A percentile compares a stretch with the other conserved stretches of the same genome.
phyloP scores from a whole-genome alignment of 208 protist genomes.

The Trypanosoma melophagium region DNA sequence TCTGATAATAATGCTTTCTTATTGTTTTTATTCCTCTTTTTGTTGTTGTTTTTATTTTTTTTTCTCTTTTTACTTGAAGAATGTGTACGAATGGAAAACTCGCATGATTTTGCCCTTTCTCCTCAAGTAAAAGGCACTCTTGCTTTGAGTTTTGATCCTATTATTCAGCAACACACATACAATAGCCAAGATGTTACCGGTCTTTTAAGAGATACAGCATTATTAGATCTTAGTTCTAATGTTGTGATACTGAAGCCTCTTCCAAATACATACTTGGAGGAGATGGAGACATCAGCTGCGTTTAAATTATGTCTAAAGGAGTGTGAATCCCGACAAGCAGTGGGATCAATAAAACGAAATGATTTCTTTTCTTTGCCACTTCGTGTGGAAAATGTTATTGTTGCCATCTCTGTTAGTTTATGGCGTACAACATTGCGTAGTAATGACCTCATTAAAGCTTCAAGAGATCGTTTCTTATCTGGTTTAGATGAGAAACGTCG shows the following conservation, averaged over 20 bases:
- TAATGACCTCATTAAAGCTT: conserved; percentile 53
- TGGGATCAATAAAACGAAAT: conserved; percentile 19
- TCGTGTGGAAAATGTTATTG: conserved; percentile 50
- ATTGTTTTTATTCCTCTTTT: neutral
- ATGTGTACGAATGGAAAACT: neutral
- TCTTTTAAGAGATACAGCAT: conserved; percentile 40
- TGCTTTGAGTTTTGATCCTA: conserved; percentile 21
- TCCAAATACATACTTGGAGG: conserved; percentile 26
- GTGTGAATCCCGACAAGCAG: neutral
- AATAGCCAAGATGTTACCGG: conserved; percentile 45
- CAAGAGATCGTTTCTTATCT: conserved; percentile 32
- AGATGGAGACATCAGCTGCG: conserved; percentile 3
- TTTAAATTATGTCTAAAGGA: neutral
- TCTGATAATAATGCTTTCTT: neutral
- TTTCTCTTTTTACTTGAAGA: conserved; percentile 7
- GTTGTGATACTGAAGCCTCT: conserved; percentile 35
- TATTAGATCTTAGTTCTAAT: conserved; percentile 17
- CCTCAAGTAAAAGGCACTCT: neutral
- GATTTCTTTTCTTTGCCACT: conserved; percentile 46
- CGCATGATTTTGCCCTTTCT: neutral
- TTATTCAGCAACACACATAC: conserved; percentile 56
- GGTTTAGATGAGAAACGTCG: conserved; percentile 21
- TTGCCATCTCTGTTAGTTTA: conserved; percentile 55
- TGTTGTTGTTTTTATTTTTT: conserved; percentile 2
- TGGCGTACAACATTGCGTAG: conserved; percentile 51